Percentiles rank a stretch among this genome's conserved stretches.
phyloP scores from a whole-genome alignment of 768 basidiomycete species.

The Chalciporus sphaerocephalus region DNA sequence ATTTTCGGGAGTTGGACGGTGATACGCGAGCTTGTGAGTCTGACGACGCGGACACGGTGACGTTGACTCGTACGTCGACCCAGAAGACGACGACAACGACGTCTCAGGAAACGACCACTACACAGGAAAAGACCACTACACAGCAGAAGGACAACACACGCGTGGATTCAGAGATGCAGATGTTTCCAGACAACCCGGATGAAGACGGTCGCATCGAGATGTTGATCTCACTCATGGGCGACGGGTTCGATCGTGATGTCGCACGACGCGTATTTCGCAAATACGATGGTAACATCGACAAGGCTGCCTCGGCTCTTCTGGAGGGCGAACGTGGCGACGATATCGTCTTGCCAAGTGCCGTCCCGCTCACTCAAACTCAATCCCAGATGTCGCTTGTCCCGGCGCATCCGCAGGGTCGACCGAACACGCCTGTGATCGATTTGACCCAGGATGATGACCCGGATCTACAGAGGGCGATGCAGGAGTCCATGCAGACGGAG shows the following conservation, averaged over 20 bases:
- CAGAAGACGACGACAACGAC: constrained; percentile 14
- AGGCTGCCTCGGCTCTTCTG: constrained; percentile 51
- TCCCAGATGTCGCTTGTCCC: too few relatives aligned
- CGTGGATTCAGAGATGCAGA: constrained; percentile 12
- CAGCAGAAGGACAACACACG: background rate
- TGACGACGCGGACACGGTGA: too few relatives aligned
- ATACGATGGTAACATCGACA: constrained; percentile 54
- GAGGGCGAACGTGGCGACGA: constrained; percentile 47
- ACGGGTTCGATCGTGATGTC: constrained; percentile 39
- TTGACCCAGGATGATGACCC: constrained; percentile 56
- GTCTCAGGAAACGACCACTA: background rate
- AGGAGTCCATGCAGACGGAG: constrained; percentile 37
- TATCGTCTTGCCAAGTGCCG: background rate
- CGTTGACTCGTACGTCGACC: too few relatives aligned
- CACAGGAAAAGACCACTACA: background rate
- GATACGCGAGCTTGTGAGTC: too few relatives aligned
- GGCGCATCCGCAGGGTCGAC: constrained; percentile 16
- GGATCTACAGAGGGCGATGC: constrained; percentile 47
- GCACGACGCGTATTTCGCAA: constrained; percentile 56
- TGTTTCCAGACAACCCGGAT: constrained; percentile 17
- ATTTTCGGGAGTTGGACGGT: background rate
- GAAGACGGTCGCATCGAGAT: constrained; percentile 34
- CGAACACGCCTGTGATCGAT: constrained; percentile 45
- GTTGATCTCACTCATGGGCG: constrained; percentile 38
- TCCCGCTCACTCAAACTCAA: background rate